Evolutionary conservation across 257 asterid species (phyloP).

Genomic region (Nicotiana knightiana): DNA sequence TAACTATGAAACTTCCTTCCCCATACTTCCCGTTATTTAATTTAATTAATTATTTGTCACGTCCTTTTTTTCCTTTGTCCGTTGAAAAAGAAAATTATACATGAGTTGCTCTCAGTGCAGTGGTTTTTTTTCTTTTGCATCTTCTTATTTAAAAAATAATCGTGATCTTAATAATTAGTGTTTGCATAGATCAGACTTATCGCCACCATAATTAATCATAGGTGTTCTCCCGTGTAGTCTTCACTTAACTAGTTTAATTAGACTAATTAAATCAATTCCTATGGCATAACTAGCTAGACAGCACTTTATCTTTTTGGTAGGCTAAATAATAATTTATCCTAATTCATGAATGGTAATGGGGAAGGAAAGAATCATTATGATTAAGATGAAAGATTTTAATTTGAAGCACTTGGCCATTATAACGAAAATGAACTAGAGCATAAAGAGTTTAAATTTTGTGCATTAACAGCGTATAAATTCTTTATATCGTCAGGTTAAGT

Average conservation of each 20-base stretch:
- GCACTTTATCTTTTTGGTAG: neutral
- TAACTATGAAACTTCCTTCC: slow-evolving; percentile 16
- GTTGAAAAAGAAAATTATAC: no score
- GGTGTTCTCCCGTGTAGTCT: neutral
- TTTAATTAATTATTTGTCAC: slow-evolving; percentile 12
- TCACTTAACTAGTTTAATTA: neutral
- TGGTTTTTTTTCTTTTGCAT: neutral
- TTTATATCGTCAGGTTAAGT: no score
- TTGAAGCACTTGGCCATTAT: slow-evolving; percentile 5
- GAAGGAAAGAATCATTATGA: slow-evolving; percentile 8
- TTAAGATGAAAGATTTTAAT: slow-evolving; percentile 5
- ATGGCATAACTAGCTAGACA: neutral
- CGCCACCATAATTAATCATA: neutral
- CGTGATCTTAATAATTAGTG: neutral
- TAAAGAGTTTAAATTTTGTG: neutral
- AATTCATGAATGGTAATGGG: neutral
- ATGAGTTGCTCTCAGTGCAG: neutral
- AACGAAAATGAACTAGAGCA: neutral
- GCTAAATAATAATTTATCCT: neutral
- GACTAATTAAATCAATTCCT: slow-evolving; percentile 7
- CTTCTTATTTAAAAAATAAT: neutral
- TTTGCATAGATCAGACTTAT: neutral
- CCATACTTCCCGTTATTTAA: slow-evolving; percentile 6
- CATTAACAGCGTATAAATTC: no score
- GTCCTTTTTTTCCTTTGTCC: neutral